A percentile compares a stretch with the other conserved stretches of the same genome.
Evolutionary conservation across 176 grass and related monocot species (phyloP).

Genomic region (Aegilops speltoides): DNA sequence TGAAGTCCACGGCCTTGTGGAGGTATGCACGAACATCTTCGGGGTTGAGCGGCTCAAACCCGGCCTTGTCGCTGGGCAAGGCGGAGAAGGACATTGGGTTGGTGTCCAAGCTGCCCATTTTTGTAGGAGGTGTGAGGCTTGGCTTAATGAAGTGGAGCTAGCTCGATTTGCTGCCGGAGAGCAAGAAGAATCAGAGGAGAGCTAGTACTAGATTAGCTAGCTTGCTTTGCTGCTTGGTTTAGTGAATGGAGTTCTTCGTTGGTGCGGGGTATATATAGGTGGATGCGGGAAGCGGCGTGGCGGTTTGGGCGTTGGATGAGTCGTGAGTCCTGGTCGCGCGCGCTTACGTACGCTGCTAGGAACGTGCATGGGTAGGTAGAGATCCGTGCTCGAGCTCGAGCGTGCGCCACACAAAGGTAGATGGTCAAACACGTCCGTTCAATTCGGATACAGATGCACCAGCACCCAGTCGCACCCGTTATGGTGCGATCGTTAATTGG

Average conservation of each 20-base stretch:
- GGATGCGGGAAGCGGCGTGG: background rate
- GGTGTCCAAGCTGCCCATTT: slow-evolving; percentile 1
- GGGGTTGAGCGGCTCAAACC: background rate
- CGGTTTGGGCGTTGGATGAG: background rate
- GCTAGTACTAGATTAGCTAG: too few species aligned
- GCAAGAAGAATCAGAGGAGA: too few species aligned
- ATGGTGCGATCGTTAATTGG: too few species aligned
- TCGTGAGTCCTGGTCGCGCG: background rate
- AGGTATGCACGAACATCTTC: slow-evolving; percentile 2
- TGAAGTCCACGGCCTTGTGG: slow-evolving; percentile 6
- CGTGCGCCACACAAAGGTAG: background rate
- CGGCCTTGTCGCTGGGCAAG: background rate
- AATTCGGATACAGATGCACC: background rate
- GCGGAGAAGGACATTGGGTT: background rate
- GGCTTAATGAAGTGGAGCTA: background rate
- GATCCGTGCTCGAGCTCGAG: too few species aligned
- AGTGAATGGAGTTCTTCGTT: background rate
- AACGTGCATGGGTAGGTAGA: background rate
- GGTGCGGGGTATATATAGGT: background rate
- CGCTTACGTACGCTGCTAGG: too few species aligned
- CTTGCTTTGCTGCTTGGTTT: background rate
- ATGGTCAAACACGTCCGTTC: background rate
- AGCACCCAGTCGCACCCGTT: too few species aligned
- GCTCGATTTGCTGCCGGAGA: too few species aligned
- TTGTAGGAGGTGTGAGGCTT: background rate